Evolutionary conservation across 2,329 filamentous ascomycete species (phyloP), one percentile per base, ranked within the genome.

Genomic region (Hypoxylon sp.): DNA sequence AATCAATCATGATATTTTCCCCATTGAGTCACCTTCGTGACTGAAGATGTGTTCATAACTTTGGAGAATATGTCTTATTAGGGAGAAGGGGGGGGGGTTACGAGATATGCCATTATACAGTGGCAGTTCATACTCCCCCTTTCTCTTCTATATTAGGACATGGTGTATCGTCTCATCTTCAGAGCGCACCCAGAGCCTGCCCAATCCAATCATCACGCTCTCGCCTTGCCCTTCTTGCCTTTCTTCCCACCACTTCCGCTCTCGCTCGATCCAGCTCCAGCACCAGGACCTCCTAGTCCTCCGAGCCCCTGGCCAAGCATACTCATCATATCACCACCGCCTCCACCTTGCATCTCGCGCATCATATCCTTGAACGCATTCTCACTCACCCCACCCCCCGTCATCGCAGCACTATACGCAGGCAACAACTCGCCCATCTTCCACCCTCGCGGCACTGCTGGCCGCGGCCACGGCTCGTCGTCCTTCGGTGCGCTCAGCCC

Each of bases 341-440:
- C 81, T 1, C 80, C 81, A 2, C 80, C 79, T 75, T 85, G 84
- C 93, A 98, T 97, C 82, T 97, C 93, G 76, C 90, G 91, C 94
- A 98, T 97, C 86, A 98, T 97, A 73, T 98, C 94, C 83, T 96
- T 93, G 76, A 98, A 90, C 68, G 98, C 89, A 77, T 98, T 97
- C 80, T 99, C 96, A 68, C 90, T 94, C 10, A 98, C 93, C 36
- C 96, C 96, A 10, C 96, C 96, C 7, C 96, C 96, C 59, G 92
- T 96, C 81, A 98, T 87, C 17, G 94, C 96, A 0, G 94, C 90
- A 69, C 92, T 97, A 76, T 97, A 91, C 70, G 97, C 90, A 21
- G 96, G 96, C 72, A 99, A 78, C 64, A 97, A 89, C 65, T 88
- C 89, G 68, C 89, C 89, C 80, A 98, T 91, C 84, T 97, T 98